These are phyloP conservation scores for Takakia lepidozioides DNA, from an alignment of 225 moss, liverwort and hornwort species.

Conservation along the genomic window DNA sequence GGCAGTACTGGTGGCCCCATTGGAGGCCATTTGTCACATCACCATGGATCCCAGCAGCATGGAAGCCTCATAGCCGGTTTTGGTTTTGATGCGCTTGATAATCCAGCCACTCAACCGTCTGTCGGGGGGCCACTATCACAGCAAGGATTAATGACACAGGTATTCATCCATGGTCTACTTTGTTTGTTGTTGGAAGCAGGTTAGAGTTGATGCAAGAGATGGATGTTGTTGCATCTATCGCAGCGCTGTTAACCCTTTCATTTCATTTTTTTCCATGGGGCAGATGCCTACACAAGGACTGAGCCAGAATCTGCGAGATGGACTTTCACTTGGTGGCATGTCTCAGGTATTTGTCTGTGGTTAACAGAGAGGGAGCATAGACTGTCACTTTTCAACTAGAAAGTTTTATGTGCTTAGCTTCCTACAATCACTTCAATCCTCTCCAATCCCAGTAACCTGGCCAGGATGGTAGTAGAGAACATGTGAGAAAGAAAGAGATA, in stretches of 20 bases:
- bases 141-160: slow-evolving; percentile 56
- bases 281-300: slow-evolving; percentile 40
- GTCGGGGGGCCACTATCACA: slow-evolving; percentile 42
- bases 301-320: slow-evolving; percentile 49
- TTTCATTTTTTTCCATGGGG: not conserved
- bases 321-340: slow-evolving; percentile 56
- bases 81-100: slow-evolving; percentile 43
- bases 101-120: slow-evolving; percentile 51
- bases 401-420: no score
- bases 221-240: no score
- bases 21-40: slow-evolving; percentile 56
- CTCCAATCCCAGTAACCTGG: no score
- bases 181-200: no score
- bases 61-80: slow-evolving; percentile 40
- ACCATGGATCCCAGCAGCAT: slow-evolving; percentile 49
- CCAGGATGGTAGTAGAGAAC: no score
- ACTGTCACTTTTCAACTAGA: no score
- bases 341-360: slow-evolving; percentile 31
- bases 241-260: no score
- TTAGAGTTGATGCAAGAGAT: no score
- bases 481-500: no score
- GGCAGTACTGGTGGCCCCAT: slow-evolving; percentile 63
- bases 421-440: no score
- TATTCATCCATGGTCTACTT: slow-evolving; percentile 2
- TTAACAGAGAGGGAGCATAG: not conserved